Conservation (phyloP, 306 rosid species). For the Abrus precatorius region DNA sequence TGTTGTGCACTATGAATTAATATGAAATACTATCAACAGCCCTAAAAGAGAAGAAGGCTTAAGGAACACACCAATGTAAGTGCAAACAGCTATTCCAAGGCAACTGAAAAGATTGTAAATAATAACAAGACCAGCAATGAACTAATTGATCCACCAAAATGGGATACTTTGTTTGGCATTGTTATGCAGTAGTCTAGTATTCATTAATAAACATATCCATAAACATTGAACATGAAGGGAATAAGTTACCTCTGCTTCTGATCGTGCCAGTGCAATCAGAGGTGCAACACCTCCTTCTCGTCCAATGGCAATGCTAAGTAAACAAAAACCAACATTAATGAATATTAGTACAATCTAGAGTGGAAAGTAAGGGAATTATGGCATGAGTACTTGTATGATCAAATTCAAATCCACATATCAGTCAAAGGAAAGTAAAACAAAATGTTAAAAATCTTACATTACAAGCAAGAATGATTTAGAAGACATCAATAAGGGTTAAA, state of each 20-base stretch:
- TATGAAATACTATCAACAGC: conserved; percentile 15
- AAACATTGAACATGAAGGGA: conserved; percentile 32
- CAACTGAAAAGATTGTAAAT: conserved; percentile 24
- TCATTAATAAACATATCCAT: conserved; percentile 25
- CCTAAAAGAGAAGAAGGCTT: conserved; percentile 1
- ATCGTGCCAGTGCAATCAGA: conserved; percentile 92
- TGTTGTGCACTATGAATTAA: not conserved
- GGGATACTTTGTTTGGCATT: not conserved
- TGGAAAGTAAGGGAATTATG: conserved; percentile 26
- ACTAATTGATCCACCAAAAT: conserved; percentile 19
- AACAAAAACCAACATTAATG: conserved; percentile 46
- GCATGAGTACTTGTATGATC: conserved; percentile 4
- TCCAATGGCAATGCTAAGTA: conserved; percentile 92
- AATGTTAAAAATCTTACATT: conserved; percentile 28
- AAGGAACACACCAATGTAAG: conserved; percentile 22
- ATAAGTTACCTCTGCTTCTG: conserved; percentile 83
- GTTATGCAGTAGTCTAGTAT: conserved; percentile 27
- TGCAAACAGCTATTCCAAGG: conserved; percentile 15
- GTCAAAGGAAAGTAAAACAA: conserved; percentile 14
- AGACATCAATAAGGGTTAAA: not conserved
- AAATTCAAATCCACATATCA: conserved; percentile 20
- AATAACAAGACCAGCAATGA: conserved; percentile 21
- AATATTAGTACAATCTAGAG: conserved; percentile 18
- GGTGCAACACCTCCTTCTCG: conserved; percentile 99
- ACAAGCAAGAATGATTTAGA: conserved; percentile 24